phyloP scores from a whole-genome alignment of 129 eudicot genomes.

The Saussurea involucrata region DNA sequence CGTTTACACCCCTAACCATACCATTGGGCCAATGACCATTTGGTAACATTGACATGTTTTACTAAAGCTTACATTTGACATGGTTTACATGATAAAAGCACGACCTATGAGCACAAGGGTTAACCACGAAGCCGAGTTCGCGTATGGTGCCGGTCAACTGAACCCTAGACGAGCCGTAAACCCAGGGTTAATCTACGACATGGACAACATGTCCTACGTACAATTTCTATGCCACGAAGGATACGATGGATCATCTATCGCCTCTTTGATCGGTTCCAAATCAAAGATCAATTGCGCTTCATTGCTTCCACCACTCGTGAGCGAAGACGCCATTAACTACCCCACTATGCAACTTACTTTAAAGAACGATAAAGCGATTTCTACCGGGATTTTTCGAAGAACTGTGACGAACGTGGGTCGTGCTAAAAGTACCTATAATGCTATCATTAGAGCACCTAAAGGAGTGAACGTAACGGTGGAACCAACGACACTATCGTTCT shows the following conservation, averaged over 20 bases:
- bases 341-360: conserved; percentile 83
- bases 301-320: conserved; percentile 50
- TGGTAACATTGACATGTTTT: neutral
- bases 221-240: conserved; percentile 88
- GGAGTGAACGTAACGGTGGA: conserved; percentile 69
- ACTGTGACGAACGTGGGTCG: conserved; percentile 79
- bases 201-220: conserved; percentile 67
- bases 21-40: neutral
- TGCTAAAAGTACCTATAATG: conserved; percentile 51
- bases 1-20: no score
- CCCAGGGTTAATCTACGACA: conserved; percentile 84
- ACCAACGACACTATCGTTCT: conserved; percentile 55
- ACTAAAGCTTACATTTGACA: conserved; percentile 10
- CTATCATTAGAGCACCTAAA: conserved; percentile 57
- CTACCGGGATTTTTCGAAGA: conserved; percentile 52
- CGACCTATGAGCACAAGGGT: conserved; percentile 68
- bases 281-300: conserved; percentile 58
- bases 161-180: conserved; percentile 65
- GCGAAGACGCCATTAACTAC: conserved; percentile 84
- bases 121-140: conserved; percentile 69
- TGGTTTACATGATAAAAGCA: conserved; percentile 40
- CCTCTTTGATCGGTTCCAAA: conserved; percentile 42
- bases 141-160: conserved; percentile 83
- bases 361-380: conserved; percentile 31
- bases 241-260: conserved; percentile 53